Evolutionary conservation across 2,329 filamentous ascomycete species (phyloP), one percentile per base, ranked within the genome.

Genomic region (Colletotrichum sp.): DNA sequence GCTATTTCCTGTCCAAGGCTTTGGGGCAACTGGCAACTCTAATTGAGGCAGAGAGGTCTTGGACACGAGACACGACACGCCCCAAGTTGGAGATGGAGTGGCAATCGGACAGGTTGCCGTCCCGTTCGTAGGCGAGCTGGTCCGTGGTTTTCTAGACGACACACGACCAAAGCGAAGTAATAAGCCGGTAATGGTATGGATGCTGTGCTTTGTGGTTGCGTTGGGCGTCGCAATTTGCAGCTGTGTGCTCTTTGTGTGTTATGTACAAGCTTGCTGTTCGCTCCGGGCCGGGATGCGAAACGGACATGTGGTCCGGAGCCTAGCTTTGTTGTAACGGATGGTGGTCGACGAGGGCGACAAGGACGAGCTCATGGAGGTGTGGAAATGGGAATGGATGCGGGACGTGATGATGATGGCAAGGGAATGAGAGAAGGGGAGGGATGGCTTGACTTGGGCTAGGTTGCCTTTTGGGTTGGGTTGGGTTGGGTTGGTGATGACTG

Each of bases 11-110:
- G n/a, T 34, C 65, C 61, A 26, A 61, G 68, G 28, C 62, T 26
- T 24, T 10, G 52, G 61, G 48, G 21, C 38, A 28, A 34, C 28
- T 21, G 28, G 7, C 48, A 61, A 74, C 72, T 74, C 43, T 66
- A 74, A 74, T 66, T 74, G 72, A 74, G 59, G 66, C 68, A 66
- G 52, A 36, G 48, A 30, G 66, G 68, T 43, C 61, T 62, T 59
- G 68, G 36, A 61, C 61, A 74, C 65, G 58, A 73, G 58, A 64
- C 65, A 75, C 56, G 26, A 52, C 36, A 55, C 58, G 32, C 68
- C 43, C 30, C 18, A 26, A 24, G 36, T 52, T 70, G 58, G 65
- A 26, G 21, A 24, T 52, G 62, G 58, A 62, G 18, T 52, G 24
- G 62, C 34, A 32, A 28, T 65, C 38, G 38, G 14, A 24, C 26